Conservation (phyloP, 345 rosid species). For the Anastatica hierochuntica region DNA sequence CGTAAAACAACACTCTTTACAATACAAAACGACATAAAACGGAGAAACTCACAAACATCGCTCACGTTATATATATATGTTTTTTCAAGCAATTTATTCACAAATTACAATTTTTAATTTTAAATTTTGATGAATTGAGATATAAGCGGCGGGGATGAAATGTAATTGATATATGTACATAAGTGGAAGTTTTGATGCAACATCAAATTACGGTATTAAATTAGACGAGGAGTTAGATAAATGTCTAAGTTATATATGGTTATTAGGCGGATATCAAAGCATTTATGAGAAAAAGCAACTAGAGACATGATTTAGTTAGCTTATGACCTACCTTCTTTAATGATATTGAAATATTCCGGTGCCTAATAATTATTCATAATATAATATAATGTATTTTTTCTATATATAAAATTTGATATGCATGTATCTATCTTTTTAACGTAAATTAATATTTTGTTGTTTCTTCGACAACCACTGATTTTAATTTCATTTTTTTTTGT, state of each 20-base stretch:
- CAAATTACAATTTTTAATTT: too few relatives aligned
- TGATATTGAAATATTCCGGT: constrained; percentile 35
- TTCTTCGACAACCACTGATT: constrained; percentile 20
- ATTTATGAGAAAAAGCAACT: constrained; percentile 42
- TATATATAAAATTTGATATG: too few relatives aligned
- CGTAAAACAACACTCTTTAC: too few relatives aligned
- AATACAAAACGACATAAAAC: too few relatives aligned
- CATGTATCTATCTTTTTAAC: neutral
- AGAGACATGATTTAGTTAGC: constrained; percentile 42
- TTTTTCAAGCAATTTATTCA: too few relatives aligned
- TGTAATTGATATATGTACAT: constrained; percentile 8
- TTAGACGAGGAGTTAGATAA: constrained; percentile 31
- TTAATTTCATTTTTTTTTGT: neutral
- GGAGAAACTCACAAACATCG: too few relatives aligned
- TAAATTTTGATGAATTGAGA: too few relatives aligned
- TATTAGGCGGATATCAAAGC: constrained; percentile 32
- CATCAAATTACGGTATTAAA: constrained; percentile 26
- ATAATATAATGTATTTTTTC: too few relatives aligned
- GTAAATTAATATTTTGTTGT: constrained; percentile 8
- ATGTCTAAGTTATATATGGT: constrained; percentile 35
- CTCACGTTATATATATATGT: too few relatives aligned
- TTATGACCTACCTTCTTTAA: constrained; percentile 56
- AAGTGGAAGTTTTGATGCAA: constrained; percentile 19
- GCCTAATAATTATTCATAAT: constrained; percentile 11
- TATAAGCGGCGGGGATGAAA: constrained; percentile 4